These are phyloP conservation scores for Ophiostoma ulmi DNA, from an alignment of 2,329 filamentous ascomycete species.

Conservation along the genomic window DNA sequence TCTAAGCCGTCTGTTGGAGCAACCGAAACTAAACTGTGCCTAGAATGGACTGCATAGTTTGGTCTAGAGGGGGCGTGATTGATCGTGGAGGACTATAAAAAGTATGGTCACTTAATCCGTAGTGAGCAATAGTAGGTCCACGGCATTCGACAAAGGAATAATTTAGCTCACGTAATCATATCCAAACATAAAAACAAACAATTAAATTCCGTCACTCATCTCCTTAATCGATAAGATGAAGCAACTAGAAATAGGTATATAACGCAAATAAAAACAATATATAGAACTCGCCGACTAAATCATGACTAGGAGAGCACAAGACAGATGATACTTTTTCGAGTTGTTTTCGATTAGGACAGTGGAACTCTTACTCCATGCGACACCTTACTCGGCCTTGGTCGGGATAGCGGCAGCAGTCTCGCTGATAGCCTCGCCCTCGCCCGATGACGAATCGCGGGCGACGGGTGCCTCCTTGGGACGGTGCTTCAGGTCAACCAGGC, in stretches of 20 bases:
- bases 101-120: too few species aligned
- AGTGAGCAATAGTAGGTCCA: too few species aligned
- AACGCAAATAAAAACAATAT: constrained; percentile 6
- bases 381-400: constrained; percentile 18
- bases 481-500: constrained; percentile 38
- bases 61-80: neutral
- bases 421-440: constrained; percentile 15
- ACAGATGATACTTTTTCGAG: constrained; percentile 17
- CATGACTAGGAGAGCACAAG: constrained; percentile 6
- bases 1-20: neutral
- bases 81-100: too few species aligned
- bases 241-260: constrained; percentile 12
- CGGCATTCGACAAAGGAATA: neutral
- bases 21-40: neutral
- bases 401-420: neutral
- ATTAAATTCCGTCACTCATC: neutral
- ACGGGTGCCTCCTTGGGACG: constrained; percentile 7
- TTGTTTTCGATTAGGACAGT: neutral
- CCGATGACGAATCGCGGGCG: constrained; percentile 19
- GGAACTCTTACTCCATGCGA: neutral
- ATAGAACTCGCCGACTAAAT: neutral
- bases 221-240: neutral
- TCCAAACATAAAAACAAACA: neutral
- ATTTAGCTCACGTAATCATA: neutral
- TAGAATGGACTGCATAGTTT: neutral